A percentile compares a stretch with the other conserved stretches of the same genome.
Evolutionary conservation across 345 rosid genomes (phyloP).

Genomic region (Turnera subulata): DNA sequence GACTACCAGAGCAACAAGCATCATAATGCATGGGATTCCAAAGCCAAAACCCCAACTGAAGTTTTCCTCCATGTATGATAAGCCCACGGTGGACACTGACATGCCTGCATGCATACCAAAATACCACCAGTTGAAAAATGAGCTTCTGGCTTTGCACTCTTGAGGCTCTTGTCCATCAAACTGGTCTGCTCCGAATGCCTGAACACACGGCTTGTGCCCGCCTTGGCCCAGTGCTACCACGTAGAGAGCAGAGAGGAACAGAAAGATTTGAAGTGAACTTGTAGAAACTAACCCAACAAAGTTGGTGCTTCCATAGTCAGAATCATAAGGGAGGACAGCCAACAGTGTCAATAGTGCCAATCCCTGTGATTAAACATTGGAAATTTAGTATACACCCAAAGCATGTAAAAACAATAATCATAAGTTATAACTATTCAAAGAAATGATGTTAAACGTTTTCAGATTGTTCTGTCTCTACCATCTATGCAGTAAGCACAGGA

Average conservation of each 20-base stretch:
- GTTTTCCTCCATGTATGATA: constrained; percentile 23
- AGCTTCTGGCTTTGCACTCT: constrained; percentile 20
- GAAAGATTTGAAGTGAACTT: neutral
- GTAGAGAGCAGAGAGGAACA: constrained; percentile 23
- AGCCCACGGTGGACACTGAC: neutral
- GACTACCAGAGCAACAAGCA: constrained; percentile 5
- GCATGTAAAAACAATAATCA: no score
- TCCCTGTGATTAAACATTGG: no score
- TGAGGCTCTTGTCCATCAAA: constrained; percentile 21
- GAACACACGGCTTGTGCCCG: constrained; percentile 24
- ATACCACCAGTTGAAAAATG: constrained; percentile 29
- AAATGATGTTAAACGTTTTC: no score
- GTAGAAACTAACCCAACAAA: no score
- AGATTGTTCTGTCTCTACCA: no score
- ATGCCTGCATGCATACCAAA: constrained; percentile 10
- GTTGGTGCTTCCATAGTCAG: no score
- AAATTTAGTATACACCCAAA: no score
- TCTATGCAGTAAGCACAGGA: no score
- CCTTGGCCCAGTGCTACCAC: constrained; percentile 23
- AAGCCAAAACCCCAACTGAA: constrained; percentile 22
- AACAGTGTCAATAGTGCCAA: no score
- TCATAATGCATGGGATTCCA: no score
- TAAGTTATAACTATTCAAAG: no score
- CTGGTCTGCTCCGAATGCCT: constrained; percentile 28
- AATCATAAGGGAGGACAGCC: no score